Base-by-base conservation (phyloP, 139 green algal species). In the Chlamydomonas schloesseri region DNA sequence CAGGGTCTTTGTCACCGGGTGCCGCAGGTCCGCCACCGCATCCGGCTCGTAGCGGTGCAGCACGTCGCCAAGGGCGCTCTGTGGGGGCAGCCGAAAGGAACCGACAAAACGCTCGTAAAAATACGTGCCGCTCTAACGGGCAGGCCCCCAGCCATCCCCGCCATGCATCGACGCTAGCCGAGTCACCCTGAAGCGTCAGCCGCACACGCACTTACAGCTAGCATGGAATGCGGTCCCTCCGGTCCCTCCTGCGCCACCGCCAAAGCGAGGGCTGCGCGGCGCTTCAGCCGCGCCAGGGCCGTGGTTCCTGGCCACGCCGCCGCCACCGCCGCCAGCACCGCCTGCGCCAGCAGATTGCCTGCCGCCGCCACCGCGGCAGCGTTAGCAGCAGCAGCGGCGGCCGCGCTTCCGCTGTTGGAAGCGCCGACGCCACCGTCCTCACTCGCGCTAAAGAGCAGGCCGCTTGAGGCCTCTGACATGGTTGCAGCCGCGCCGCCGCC, bases 11-110 rank as follows among this genome's bases (percentile, higher is more conserved):
- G 79, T 85, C 0, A 77, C 79, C 1, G 79, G 79, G 47, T 85
- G 79, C 5, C 79, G 65, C 23, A 85, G 65, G 47, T 85, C 79
- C n/a, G 79, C 47, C 18, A 85, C 79, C 4, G 79, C 79, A 0
- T 76, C 79, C 1, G 79, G 62, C 68, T 85, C 79, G n/a, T 77
- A 33, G 3, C 67, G n/a, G 67, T 85, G 79, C 14, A 85, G 79
- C 26, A 85, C 79, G 31, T 85, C 79, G 3, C 79, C 79, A 17
- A 85, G 67, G 31, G 79, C 79, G 0, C 65, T 77, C 79, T 85
- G 79, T 17, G n/a, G n/a, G 28, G 62, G 9, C 9, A 36, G 11
- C 0, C 10, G 10, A 70, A 3, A 0, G 9, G 8, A 28, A 34
- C 8, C 6, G 26, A 70, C 14, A 15, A 65, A 21, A 70, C 8